A percentile compares a stretch with the other conserved stretches of the same genome.
These are phyloP conservation scores for Passalora sequoiae DNA, from an alignment of 2,329 filamentous ascomycete species.

Conservation along the genomic window DNA sequence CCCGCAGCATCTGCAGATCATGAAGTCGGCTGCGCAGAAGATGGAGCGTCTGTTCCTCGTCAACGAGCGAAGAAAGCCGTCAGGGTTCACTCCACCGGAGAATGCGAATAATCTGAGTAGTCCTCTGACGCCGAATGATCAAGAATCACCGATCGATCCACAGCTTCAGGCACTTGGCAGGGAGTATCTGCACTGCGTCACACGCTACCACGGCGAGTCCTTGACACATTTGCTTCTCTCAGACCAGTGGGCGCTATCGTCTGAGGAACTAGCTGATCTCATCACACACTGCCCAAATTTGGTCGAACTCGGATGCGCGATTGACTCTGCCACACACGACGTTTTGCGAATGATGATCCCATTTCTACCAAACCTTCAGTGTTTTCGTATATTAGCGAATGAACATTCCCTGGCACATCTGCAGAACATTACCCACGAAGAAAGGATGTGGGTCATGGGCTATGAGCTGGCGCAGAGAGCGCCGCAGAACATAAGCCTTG, in stretches of 20 bases:
- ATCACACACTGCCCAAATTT: constrained; percentile 53
- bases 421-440: constrained; percentile 20
- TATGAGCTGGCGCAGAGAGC: constrained; percentile 15
- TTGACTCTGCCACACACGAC: constrained; percentile 52
- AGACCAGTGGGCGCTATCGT: constrained; percentile 51
- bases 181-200: constrained; percentile 49
- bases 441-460: constrained; percentile 31
- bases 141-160: constrained; percentile 12
- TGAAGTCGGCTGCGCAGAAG: constrained; percentile 26
- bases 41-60: constrained; percentile 43
- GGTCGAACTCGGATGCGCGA: constrained; percentile 54
- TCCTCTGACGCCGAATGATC: constrained; percentile 6
- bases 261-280: constrained; percentile 46
- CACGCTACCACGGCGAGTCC: constrained; percentile 46
- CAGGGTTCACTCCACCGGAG: constrained; percentile 17
- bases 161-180: constrained; percentile 35
- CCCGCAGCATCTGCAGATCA: constrained; percentile 29
- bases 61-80: constrained; percentile 30
- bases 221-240: constrained; percentile 54
- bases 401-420: constrained; percentile 18
- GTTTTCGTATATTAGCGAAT: constrained; percentile 38
- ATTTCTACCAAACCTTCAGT: constrained; percentile 38
- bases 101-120: constrained; percentile 17
- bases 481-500: constrained; percentile 31
- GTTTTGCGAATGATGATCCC: constrained; percentile 34